Percentiles rank a stretch among this genome's conserved stretches.
Evolutionary conservation across 805 yeast genomes (phyloP).

Genomic region (Lipomyces yamadae): DNA sequence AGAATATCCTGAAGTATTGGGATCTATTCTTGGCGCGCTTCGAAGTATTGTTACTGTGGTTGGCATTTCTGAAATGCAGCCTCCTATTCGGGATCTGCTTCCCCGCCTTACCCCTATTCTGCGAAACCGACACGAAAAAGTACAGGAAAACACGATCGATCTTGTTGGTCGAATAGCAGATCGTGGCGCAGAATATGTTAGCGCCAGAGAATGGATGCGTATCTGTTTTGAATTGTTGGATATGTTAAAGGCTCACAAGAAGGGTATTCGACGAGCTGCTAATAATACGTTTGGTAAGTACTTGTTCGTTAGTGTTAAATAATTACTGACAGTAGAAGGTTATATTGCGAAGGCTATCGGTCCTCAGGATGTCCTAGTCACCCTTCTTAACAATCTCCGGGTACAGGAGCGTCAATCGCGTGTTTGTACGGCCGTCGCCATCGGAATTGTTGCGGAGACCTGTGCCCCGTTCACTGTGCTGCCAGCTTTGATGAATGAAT

Average conservation of each 20-base stretch:
- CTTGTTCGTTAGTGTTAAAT: neutral
- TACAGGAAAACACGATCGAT: constrained; percentile 79
- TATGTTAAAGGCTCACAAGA: constrained; percentile 79
- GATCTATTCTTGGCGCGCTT: constrained; percentile 78
- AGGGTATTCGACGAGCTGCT: constrained; percentile 79
- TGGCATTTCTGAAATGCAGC: constrained; percentile 67
- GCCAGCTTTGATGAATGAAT: constrained; percentile 95
- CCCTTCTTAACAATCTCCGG: constrained; percentile 78
- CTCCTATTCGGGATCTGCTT: constrained; percentile 78
- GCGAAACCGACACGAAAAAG: constrained; percentile 86
- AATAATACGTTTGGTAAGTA: constrained; percentile 79
- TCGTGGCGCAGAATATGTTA: constrained; percentile 76
- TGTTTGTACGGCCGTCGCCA: constrained; percentile 97
- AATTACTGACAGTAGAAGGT: constrained; percentile 4
- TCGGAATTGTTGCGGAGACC: constrained; percentile 92
- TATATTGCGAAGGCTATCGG: constrained; percentile 90
- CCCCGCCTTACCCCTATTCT: constrained; percentile 92
- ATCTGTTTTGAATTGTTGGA: constrained; percentile 89
- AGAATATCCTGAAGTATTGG: constrained; percentile 90
- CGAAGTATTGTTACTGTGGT: constrained; percentile 63
- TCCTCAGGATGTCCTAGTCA: constrained; percentile 89
- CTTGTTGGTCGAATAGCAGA: constrained; percentile 83
- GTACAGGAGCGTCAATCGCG: constrained; percentile 96
- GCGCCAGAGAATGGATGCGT: constrained; percentile 97
- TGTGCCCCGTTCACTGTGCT: constrained; percentile 92